A percentile compares a stretch with the other conserved stretches of the same genome.
These are phyloP conservation scores for Oryza nivara DNA, from an alignment of 176 grass and related monocot species.

Conservation along the genomic window DNA sequence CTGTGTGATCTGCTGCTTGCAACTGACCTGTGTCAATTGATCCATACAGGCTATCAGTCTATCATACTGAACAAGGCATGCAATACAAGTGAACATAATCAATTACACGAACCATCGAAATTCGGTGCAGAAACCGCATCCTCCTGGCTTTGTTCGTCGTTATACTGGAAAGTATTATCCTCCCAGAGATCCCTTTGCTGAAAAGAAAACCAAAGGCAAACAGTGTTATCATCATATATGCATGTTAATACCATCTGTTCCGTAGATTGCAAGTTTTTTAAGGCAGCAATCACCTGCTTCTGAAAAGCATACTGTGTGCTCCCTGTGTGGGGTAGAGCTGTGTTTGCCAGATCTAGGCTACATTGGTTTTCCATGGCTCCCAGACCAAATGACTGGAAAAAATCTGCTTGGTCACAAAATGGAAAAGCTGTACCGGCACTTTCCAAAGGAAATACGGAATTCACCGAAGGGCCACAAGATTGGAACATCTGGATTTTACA, in stretches of 20 bases:
- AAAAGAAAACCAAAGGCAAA: slow-evolving; percentile 16
- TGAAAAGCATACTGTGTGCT: slow-evolving; percentile 57
- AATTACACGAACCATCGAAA: slow-evolving; percentile 49
- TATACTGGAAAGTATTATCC: slow-evolving; percentile 50
- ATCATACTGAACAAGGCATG: neutral
- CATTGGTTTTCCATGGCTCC: slow-evolving; percentile 46
- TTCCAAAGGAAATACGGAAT: slow-evolving; percentile 68
- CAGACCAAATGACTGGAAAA: slow-evolving; percentile 40
- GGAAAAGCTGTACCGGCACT: slow-evolving; percentile 58
- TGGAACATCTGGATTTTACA: slow-evolving; percentile 73
- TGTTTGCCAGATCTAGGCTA: slow-evolving; percentile 53
- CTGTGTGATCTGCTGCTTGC: slow-evolving; percentile 43
- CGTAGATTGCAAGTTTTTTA: slow-evolving; percentile 21
- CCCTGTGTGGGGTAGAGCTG: slow-evolving; percentile 43
- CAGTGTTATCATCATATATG: slow-evolving; percentile 42
- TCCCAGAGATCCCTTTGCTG: slow-evolving; percentile 81
- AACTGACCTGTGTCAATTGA: slow-evolving; percentile 35
- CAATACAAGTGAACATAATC: slow-evolving; percentile 24
- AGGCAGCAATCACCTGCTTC: slow-evolving; percentile 73
- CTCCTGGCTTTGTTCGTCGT: slow-evolving; percentile 52
- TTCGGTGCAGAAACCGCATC: slow-evolving; percentile 34
- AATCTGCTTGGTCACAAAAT: slow-evolving; percentile 48
- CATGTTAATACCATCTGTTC: slow-evolving; percentile 9
- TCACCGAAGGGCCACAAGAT: slow-evolving; percentile 42
- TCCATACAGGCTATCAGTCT: neutral